Conservation (phyloP, 2,329 filamentous ascomycete genomes). For the Stachybotrys chlorohalonatus region DNA sequence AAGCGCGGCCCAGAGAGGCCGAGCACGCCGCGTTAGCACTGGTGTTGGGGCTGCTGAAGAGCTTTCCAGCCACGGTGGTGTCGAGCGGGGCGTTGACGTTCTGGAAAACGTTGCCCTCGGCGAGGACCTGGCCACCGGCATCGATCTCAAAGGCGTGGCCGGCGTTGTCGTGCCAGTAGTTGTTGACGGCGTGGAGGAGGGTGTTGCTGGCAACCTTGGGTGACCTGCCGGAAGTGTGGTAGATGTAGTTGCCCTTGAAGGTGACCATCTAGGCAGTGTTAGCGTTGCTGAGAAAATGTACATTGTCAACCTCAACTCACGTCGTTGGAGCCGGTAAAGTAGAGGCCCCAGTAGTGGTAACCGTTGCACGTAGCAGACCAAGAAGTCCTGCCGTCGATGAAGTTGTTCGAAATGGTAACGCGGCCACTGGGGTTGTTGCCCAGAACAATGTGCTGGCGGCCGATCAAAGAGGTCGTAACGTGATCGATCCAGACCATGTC, state of each 20-base stretch:
- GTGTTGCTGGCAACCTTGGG: constrained; percentile 50
- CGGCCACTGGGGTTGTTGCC: constrained; percentile 43
- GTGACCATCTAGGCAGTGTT: constrained; percentile 29
- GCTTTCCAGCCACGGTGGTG: constrained; percentile 17
- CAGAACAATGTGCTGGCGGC: constrained; percentile 51
- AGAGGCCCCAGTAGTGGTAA: constrained; percentile 52
- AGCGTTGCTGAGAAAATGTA: neutral
- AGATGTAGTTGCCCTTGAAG: constrained; percentile 51
- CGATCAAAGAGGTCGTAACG: constrained; percentile 47
- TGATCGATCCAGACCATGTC: constrained; percentile 44
- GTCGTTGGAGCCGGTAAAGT: constrained; percentile 47
- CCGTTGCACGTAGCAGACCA: constrained; percentile 50
- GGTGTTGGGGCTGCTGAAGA: constrained; percentile 22
- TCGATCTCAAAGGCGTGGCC: constrained; percentile 50
- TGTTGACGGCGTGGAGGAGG: constrained; percentile 51
- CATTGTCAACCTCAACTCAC: constrained; percentile 9
- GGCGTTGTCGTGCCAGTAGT: constrained; percentile 47
- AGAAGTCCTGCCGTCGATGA: constrained; percentile 44
- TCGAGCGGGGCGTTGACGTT: constrained; percentile 36
- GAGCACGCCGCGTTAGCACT: constrained; percentile 31
- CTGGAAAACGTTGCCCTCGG: constrained; percentile 51
- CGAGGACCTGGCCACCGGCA: constrained; percentile 33
- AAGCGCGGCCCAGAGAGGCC: constrained; percentile 36
- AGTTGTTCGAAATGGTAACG: constrained; percentile 51
- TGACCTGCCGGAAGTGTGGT: constrained; percentile 46